Conservation (phyloP, 768 basidiomycete genomes). For the Boletus edulis region DNA sequence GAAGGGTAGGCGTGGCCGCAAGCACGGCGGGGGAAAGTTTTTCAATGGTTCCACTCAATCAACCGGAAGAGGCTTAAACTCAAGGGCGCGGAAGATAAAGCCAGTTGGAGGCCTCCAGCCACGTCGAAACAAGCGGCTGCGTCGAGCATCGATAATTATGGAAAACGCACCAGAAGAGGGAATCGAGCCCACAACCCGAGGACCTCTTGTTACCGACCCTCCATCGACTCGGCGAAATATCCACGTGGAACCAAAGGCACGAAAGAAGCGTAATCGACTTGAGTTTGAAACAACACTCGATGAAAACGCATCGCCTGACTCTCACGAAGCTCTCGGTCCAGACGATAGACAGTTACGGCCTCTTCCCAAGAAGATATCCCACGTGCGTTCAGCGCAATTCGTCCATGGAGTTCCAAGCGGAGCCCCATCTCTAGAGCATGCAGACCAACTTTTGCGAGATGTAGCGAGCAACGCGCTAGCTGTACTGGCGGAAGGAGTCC, state of each 20-base stretch:
- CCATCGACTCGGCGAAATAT: not conserved
- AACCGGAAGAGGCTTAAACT: not conserved
- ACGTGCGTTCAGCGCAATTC: not conserved
- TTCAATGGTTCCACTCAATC: not conserved
- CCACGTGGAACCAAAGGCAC: not conserved
- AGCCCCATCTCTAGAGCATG: slow-evolving; percentile 10
- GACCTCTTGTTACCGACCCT: not conserved
- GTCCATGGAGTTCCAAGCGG: not conserved
- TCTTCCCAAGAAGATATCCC: slow-evolving; percentile 18
- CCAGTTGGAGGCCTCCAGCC: not conserved
- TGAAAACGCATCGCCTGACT: not conserved
- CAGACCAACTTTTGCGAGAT: slow-evolving; percentile 20
- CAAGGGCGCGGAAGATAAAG: not conserved
- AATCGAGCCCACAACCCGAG: not conserved
- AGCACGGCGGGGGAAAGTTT: not conserved
- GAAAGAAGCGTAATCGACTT: slow-evolving; percentile 18
- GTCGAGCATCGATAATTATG: slow-evolving; percentile 1
- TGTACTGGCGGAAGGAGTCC: slow-evolving; percentile 2
- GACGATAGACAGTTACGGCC: slow-evolving; percentile 21
- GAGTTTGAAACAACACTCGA: slow-evolving; percentile 14
- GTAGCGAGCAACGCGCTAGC: slow-evolving; percentile 13
- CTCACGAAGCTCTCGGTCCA: slow-evolving; percentile 12
- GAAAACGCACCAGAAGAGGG: not conserved
- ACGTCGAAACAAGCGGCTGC: slow-evolving; percentile 13
- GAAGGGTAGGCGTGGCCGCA: slow-evolving; percentile 1